Base-by-base conservation (phyloP, 768 basidiomycete species). In the Plicaturopsis crispa region DNA sequence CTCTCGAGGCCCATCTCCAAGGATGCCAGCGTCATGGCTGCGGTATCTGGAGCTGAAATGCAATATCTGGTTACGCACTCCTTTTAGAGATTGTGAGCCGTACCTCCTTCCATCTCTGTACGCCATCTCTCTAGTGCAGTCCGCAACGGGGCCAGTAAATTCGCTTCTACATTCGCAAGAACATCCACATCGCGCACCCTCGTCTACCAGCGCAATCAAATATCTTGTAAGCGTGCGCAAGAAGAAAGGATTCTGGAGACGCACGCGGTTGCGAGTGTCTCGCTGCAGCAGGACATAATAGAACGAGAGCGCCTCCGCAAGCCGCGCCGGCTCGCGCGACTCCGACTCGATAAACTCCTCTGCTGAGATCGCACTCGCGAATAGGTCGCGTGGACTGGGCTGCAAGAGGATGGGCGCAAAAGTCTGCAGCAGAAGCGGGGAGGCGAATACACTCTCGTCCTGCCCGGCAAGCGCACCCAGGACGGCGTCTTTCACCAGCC, bases 211-310 rank as follows among this genome's bases (percentile, higher is more conserved):
- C n/a, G n/a, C n/a, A n/a, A n/a, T n/a, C n/a, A n/a, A n/a, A n/a
- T n/a, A n/a, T n/a, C n/a, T n/a, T n/a, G n/a, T n/a, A n/a, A n/a
- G n/a, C n/a, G n/a, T n/a, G n/a, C n/a, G n/a, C n/a, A n/a, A 28
- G 26, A 28, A 28, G 14, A 28, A 28, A 28, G 14, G 26, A 8
- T 8, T 14, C 8, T 8, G 3, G 31, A 38, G 17, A 46, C 61
- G 3, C 35, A 69, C 71, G 51, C 33, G 50, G 39, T 73, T 73
- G 3, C 53, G 43, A 13, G 28, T 40, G 43, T 73, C 71, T 34
- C 70, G 53, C 30, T 52, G 53, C 20, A 73, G 46, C n/a, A 73
- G 51, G 33, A 72, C 54, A 30, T 66, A 74, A 35, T 66, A 69
- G 41, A 73, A 61, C 17, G 61, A 61, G 2, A 73, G 60, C 35